These are phyloP conservation scores for Blastocystis sp. DNA, from an alignment of 352 stramenopile species.

Conservation along the genomic window DNA sequence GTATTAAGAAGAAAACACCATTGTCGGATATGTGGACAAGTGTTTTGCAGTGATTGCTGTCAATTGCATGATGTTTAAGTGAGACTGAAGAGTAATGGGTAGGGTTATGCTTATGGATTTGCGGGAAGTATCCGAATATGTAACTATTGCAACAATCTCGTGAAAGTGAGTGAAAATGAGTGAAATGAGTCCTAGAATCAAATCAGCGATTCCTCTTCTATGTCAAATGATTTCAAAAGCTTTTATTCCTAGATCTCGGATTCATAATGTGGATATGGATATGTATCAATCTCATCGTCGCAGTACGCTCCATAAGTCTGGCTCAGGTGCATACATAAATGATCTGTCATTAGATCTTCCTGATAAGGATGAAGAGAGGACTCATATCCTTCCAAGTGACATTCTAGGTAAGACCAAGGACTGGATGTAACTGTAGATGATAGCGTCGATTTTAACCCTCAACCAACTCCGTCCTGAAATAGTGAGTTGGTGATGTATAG, in stretches of 20 bases:
- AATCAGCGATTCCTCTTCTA: neutral
- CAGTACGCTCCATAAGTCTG: neutral
- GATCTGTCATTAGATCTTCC: neutral
- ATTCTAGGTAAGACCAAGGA: neutral
- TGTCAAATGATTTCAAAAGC: neutral
- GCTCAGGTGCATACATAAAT: neutral
- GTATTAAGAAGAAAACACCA: constrained; percentile 47
- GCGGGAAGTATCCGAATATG: constrained; percentile 57
- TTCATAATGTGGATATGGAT: neutral
- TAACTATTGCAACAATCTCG: constrained; percentile 26
- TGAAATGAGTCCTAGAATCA: constrained; percentile 24
- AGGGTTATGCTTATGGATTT: constrained; percentile 46
- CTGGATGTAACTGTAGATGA: neutral
- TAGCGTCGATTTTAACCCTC: neutral
- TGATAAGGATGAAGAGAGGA: neutral
- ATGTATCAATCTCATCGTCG: neutral
- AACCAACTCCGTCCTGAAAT: neutral
- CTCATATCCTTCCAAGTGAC: neutral
- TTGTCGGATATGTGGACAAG: constrained; percentile 53
- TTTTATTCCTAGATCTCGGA: neutral
- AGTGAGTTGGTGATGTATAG: neutral
- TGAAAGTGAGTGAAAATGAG: neutral
- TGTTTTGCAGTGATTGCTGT: constrained; percentile 61
- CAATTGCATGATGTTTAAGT: constrained; percentile 17
- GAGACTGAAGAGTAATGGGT: neutral